phyloP scores from a whole-genome alignment of 148 eudicot species.

The Heliosperma pusillum region DNA sequence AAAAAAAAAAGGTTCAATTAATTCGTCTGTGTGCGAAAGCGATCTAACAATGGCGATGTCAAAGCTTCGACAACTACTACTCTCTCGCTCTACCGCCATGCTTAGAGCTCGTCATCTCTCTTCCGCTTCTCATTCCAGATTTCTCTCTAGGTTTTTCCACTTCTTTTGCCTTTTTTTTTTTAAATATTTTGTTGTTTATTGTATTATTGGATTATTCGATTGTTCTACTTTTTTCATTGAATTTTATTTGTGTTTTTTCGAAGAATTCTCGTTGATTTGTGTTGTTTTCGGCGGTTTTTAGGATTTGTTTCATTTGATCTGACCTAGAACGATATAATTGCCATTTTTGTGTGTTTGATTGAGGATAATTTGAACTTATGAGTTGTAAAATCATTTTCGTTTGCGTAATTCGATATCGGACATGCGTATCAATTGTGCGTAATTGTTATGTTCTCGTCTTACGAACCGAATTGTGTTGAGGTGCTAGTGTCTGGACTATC shows the following conservation, averaged over 20 bases:
- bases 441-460: no score
- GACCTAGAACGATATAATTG: neutral
- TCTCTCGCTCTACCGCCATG: constrained; percentile 53
- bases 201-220: neutral
- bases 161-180: neutral
- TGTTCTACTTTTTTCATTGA: neutral
- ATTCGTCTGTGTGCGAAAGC: neutral
- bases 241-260: neutral
- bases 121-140: constrained; percentile 31
- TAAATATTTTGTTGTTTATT: neutral
- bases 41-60: constrained; percentile 58
- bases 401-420: neutral
- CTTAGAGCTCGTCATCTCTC: constrained; percentile 44
- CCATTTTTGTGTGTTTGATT: neutral
- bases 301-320: neutral
- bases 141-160: constrained; percentile 32
- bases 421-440: neutral
- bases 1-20: neutral
- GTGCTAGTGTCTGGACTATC: no score
- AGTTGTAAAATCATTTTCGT: neutral
- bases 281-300: neutral
- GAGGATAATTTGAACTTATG: neutral
- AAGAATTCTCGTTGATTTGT: neutral
- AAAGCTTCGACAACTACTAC: constrained; percentile 59
- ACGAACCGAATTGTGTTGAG: no score